Base-by-base conservation (phyloP, 331 rosid species). In the Acacia concinna region DNA sequence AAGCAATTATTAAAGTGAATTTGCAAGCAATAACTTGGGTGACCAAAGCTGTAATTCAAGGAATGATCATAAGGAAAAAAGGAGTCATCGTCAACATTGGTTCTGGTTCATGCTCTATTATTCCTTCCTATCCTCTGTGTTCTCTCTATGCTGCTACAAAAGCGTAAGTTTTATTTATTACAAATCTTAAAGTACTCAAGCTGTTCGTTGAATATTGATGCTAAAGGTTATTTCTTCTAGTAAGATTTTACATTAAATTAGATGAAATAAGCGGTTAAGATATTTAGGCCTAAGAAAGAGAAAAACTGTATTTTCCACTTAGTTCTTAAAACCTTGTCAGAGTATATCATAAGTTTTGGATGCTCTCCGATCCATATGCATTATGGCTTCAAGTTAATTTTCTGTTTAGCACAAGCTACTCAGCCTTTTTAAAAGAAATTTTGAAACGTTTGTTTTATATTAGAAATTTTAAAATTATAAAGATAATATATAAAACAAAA, bases 61-160 rank as follows among this genome's bases (percentile, higher is more conserved):
- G 35, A 10, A 82, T 85, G 86, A 49, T 85, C 27, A 76, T 77
- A 69, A 85, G 79, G 71, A 85, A 79, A 30, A 85, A 82, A 8
- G 88, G 88, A 8, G 84, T 79, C 12, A 76, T 85, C 10, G 11
- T 85, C 0, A 85, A 85, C 27, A 65, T 79, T 38, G 88, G 88
- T 0, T 85, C 88, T 71, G 88, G 80, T 59, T 82, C 88, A 8
- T 28, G 78, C 57, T 56, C 60, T 76, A 73, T 85, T 1, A 44
- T 85, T 79, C 88, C 88, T 56, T 85, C 88, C 0, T 85, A 75
- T 66, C 88, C 88, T 79, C 54, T 85, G 0, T 71, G 52, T 11
- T 17, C 84, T 0, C 82, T 82, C 62, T 85, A 82, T 79, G 71
- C 86, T 65, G 82, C 86, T 72, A 15, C 88, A 44, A 85, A 85